Evolutionary conservation across 306 rosid species (phyloP).

Genomic region (Carpinus viminea): DNA sequence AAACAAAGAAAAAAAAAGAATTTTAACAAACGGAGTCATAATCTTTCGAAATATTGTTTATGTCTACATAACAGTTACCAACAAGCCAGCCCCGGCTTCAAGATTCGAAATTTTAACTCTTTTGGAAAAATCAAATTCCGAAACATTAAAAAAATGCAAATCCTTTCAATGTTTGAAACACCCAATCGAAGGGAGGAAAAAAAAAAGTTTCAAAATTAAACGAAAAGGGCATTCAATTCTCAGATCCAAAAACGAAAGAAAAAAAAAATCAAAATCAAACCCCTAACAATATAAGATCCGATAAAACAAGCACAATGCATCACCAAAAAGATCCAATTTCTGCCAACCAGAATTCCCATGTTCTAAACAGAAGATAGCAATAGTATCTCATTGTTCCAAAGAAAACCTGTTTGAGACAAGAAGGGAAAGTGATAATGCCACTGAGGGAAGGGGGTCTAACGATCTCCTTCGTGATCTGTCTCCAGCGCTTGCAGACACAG

Average conservation of each 20-base stretch:
- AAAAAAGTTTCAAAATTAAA: not conserved
- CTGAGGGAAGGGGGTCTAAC: slow-evolving; percentile 43
- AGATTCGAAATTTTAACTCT: not conserved
- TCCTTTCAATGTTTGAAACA: not conserved
- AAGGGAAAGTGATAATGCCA: slow-evolving; percentile 89
- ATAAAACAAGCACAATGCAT: no score
- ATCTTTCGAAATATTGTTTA: not conserved
- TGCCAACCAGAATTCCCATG: not conserved
- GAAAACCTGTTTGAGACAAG: slow-evolving; percentile 89
- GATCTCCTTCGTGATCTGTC: slow-evolving; percentile 75
- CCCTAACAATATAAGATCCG: not conserved
- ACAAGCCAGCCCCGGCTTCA: not conserved
- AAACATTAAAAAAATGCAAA: not conserved
- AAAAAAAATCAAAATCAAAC: not conserved
- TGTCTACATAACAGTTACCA: not conserved
- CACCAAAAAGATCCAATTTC: not conserved
- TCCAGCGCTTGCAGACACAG: slow-evolving; percentile 95
- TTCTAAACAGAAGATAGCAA: not conserved
- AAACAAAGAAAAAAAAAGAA: no score
- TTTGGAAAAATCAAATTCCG: not conserved
- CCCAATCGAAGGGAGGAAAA: not conserved
- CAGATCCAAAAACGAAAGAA: not conserved
- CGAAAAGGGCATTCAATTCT: not conserved
- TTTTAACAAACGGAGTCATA: no score
- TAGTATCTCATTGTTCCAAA: not conserved